Conservation (phyloP, 164 flowering plant genomes). For the Vitis rupestris region DNA sequence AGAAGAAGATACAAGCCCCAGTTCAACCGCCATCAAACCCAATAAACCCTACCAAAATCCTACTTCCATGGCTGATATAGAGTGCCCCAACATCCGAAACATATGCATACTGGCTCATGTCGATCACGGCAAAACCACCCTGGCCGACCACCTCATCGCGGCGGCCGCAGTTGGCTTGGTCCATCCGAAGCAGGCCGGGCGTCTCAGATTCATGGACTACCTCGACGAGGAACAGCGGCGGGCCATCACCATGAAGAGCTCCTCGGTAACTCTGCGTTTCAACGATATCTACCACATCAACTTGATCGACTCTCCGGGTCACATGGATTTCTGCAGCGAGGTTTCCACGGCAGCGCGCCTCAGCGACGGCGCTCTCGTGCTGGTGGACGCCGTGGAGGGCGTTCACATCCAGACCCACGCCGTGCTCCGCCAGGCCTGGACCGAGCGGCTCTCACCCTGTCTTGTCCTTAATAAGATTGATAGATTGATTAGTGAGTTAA, state of each 20-base stretch:
- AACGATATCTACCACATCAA: conserved; percentile 48
- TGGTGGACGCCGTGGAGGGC: conserved; percentile 92
- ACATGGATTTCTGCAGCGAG: conserved; percentile 94
- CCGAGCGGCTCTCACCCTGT: conserved; percentile 78
- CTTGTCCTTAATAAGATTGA: conserved; percentile 89
- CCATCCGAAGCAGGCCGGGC: conserved; percentile 87
- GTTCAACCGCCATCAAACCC: too few species aligned
- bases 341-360: conserved; percentile 88
- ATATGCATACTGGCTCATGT: conserved; percentile 95
- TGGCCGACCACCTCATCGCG: conserved; percentile 83
- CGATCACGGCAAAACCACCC: conserved; percentile 93
- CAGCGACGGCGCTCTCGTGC: conserved; percentile 81
- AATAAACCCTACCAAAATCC: too few species aligned
- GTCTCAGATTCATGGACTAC: conserved; percentile 76
- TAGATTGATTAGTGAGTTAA: conserved; percentile 70
- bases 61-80: conserved; percentile 32
- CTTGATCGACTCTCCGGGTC: conserved; percentile 91
- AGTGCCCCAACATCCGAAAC: conserved; percentile 51
- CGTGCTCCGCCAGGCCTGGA: conserved; percentile 84
- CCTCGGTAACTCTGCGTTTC: conserved; percentile 61
- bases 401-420: conserved; percentile 96
- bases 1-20: too few species aligned
- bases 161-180: conserved; percentile 61
- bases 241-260: conserved; percentile 97
- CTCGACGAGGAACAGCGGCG: conserved; percentile 91